These are phyloP conservation scores for Lumnitzera racemosa DNA, from an alignment of 345 rosid genomes.

Conservation along the genomic window DNA sequence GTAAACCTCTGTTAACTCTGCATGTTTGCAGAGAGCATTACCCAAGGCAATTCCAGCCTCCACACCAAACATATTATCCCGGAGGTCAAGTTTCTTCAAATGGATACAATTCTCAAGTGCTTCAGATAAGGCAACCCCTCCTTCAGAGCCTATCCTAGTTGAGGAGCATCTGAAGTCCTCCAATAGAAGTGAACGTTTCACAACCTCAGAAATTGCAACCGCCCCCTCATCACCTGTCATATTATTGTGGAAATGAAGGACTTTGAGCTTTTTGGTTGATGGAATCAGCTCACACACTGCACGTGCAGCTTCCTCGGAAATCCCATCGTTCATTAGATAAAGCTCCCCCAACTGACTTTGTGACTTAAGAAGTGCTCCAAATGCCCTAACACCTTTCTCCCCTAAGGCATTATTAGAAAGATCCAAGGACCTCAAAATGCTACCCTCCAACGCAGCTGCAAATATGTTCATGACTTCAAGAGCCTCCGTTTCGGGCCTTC, in stretches of 20 bases:
- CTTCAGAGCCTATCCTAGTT: conserved; percentile 71
- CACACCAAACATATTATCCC: conserved; percentile 82
- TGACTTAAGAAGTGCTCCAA: conserved; percentile 59
- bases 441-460: conserved; percentile 69
- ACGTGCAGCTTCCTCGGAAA: conserved; percentile 85
- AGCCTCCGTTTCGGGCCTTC: conserved; percentile 79
- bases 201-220: conserved; percentile 57
- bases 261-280: conserved; percentile 68
- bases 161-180: conserved; percentile 88
- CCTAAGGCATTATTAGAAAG: conserved; percentile 90
- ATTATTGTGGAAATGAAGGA: conserved; percentile 84
- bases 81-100: conserved; percentile 75
- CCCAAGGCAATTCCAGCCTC: conserved; percentile 71
- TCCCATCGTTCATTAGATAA: conserved; percentile 81
- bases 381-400: conserved; percentile 89
- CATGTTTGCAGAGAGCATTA: conserved; percentile 53
- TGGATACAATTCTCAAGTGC: conserved; percentile 59
- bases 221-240: conserved; percentile 94
- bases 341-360: conserved; percentile 74
- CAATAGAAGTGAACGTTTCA: conserved; percentile 51
- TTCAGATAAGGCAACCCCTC: conserved; percentile 69
- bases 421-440: conserved; percentile 54
- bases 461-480: conserved; percentile 79
- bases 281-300: conserved; percentile 79
- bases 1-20: conserved; percentile 60